Percentiles rank a stretch among this genome's conserved stretches.
These are phyloP conservation scores for Lodderomyces theae DNA, from an alignment of 1,139 yeast species.

Conservation along the genomic window DNA sequence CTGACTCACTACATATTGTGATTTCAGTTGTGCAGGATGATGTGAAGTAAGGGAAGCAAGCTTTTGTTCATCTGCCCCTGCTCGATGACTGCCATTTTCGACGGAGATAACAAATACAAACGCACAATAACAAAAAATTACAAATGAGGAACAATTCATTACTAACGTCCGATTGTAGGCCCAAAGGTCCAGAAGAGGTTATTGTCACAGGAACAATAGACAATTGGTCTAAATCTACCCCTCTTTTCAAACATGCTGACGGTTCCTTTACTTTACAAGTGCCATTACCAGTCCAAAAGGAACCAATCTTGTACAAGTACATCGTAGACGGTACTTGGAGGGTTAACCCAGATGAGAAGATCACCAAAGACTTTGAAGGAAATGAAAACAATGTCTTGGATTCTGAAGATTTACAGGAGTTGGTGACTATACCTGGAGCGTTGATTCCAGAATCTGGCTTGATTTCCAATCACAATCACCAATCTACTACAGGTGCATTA, in stretches of 20 bases:
- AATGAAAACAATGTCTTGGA: constrained; percentile 60
- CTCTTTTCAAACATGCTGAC: constrained; percentile 55
- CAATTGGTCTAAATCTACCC: constrained; percentile 62
- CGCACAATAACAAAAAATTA: too few relatives aligned
- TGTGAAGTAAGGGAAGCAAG: too few relatives aligned
- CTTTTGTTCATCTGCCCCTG: neutral
- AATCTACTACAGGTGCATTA: neutral
- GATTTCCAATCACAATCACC: constrained; percentile 5
- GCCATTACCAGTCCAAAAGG: constrained; percentile 45
- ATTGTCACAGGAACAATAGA: constrained; percentile 77
- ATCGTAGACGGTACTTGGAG: constrained; percentile 75
- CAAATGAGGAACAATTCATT: too few relatives aligned
- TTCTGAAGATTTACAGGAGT: constrained; percentile 35
- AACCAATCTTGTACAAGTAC: constrained; percentile 59
- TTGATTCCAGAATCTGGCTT: constrained; percentile 60
- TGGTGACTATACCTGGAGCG: constrained; percentile 27
- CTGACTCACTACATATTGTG: too few relatives aligned
- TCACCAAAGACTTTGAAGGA: constrained; percentile 50
- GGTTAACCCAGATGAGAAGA: constrained; percentile 44
- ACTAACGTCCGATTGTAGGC: too few relatives aligned
- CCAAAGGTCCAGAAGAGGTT: constrained; percentile 70
- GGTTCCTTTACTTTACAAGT: constrained; percentile 61
- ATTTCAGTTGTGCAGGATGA: too few relatives aligned
- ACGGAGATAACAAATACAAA: neutral
- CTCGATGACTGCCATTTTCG: neutral